These are phyloP conservation scores for Trichomonas gallinae DNA, from an alignment of 208 protist species.

Conservation along the genomic window DNA sequence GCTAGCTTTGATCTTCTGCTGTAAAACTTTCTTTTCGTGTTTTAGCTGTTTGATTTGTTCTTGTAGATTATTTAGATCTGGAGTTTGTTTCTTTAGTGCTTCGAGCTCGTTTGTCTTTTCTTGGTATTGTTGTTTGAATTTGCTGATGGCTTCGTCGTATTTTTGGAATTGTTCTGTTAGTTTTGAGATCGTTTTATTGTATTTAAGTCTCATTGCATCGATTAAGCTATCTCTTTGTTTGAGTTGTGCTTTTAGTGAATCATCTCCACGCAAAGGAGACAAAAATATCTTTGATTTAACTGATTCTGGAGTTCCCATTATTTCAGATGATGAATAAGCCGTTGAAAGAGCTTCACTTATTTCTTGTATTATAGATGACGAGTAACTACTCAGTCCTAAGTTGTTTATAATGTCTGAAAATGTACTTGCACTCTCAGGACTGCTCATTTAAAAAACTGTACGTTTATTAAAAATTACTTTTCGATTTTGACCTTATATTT, in stretches of 20 bases:
- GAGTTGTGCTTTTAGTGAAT: not conserved
- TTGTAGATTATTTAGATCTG: not conserved
- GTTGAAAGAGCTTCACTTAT: not conserved
- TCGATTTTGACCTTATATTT: too few relatives aligned
- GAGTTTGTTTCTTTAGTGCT: not conserved
- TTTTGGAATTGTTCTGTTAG: not conserved
- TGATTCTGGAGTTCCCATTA: not conserved
- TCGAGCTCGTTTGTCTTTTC: not conserved
- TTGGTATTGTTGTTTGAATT: not conserved
- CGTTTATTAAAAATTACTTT: too few relatives aligned
- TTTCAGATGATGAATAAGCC: not conserved
- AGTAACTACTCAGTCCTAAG: not conserved
- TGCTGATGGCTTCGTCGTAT: not conserved
- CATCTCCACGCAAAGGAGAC: not conserved
- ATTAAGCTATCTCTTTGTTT: not conserved
- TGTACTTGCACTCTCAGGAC: not conserved
- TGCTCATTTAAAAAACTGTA: not conserved
- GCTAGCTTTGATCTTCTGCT: not conserved
- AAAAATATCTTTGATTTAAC: not conserved
- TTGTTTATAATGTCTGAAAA: not conserved
- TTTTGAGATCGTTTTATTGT: not conserved
- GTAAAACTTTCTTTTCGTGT: not conserved
- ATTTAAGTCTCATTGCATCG: not conserved
- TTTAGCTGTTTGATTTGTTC: not conserved
- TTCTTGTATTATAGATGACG: not conserved